Evolutionary conservation across 148 eudicot species (phyloP), one percentile per base, ranked within the genome.

Genomic region (Vaccinium macrocarpon): DNA sequence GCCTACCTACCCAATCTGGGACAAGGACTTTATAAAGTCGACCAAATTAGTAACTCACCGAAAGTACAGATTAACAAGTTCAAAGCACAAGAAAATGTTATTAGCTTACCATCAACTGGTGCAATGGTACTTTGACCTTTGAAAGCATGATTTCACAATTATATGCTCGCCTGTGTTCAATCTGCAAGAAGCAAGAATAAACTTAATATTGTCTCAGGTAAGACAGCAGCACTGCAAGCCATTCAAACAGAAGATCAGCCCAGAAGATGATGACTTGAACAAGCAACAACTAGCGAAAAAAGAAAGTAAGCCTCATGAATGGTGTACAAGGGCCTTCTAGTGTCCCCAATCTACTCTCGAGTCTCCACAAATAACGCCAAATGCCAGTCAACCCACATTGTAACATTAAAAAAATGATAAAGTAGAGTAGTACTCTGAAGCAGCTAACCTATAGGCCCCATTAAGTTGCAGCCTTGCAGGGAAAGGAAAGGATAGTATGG

Each of bases 91-190:
- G n/a, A 61, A 23, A 74, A 14, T 46, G 68, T 53, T 48, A 19
- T 84, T 32, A 81, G 78, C 95, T 86, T 89, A 96, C 99, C 98
- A 90, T 89, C 80, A 96, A 84, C 55, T 96, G 94, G 68, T 83
- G 89, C 88, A 91, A 85, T 50, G 99, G 93, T 86, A 91, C 91
- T 89, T 94, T 96, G 84, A 96, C 98, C 92, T 94, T 94, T 79
- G 99, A 94, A 88, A 96, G 95, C 99, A 96, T 96, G 79, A 96
- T 96, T 85, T 96, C 99, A 87, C 99, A 96, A 88, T 96, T 96
- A 84, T 92, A 96, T 73, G 99, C 99, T 73, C 98, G 93, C 81
- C 98, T 91, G 84, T 85, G 94, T 53, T 94, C 99, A 90, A 96
- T 78, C 99, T 96, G 92, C 84, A 88, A 81, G 79, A 87, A 77